Base-by-base conservation (phyloP, 2,329 filamentous ascomycete species). In the Thelonectria rubi region DNA sequence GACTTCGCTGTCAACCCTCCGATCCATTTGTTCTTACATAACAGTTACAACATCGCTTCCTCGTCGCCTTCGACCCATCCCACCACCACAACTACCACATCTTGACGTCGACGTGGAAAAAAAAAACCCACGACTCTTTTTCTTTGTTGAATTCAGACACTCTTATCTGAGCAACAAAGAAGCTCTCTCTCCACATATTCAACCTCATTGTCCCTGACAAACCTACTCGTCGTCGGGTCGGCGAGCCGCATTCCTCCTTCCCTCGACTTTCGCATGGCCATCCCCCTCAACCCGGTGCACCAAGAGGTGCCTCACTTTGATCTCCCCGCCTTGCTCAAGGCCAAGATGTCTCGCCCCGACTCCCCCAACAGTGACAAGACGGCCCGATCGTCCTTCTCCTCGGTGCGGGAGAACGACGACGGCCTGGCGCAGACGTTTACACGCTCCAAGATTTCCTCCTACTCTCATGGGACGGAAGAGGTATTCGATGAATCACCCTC, bases 391-490 rank as follows among this genome's bases (percentile, higher is more conserved):
- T 88, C 86, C 60, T 88, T 88, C 76, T 88, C 86, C 30, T 88
- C 86, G 47, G 85, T 88, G 61, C 81, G 86, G 63, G 86, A 88
- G 78, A 83, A 84, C 73, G 84, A 86, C 71, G 80, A 82, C 67
- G 82, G 84, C 62, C 76, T 88, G 30, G 82, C 84, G 58, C 87
- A 90, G 78, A 85, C 84, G 57, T 90, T 90, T 66, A 88, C 86
- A 51, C 82, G 82, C 55, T 84, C 85, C 72, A 89, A 88, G 74
- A 77, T 88, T 63, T 89, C 87, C 37, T 86, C 84, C 57, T 88
- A 87, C 70, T 79, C 79, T 47, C 75, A 78, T 58, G 74, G 75
- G 26, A 75, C 80, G 67, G 84, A 87, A 68, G 80, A 83, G 57
- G 79, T 82, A 70, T 85, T 87, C 69, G 79, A 81, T 68, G 79